Base-by-base conservation (phyloP, 768 basidiomycete genomes). In the Candolleomyces efflorescens region DNA sequence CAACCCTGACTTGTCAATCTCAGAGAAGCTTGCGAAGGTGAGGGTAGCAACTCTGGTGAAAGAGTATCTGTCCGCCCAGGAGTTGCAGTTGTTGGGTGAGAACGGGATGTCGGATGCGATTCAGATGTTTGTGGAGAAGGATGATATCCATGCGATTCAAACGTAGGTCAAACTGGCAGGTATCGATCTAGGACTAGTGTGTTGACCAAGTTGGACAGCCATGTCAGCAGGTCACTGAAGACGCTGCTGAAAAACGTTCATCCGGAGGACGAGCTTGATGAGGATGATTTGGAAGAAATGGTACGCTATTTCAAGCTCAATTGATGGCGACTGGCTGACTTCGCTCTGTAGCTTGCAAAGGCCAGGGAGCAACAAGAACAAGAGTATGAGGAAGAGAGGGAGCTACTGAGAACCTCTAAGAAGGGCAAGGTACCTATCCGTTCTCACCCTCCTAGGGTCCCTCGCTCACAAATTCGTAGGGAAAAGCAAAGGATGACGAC, bases 41-140 rank as follows among this genome's bases (percentile, higher is more conserved):
- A 79, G 92, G 23, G 94, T 99, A 68, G 86, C 87, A 62, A 90
- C 88, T 43, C 81, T 99, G 20, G 97, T 99, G 46, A 82, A 86
- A 68, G 92, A 98, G 72, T 98, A 96, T 69, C 73, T 99, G 48
- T 79, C 86, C 6, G 94, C 92, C 51, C 97, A 98, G 74, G 92
- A 95, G 69, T 73, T 98, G 66, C 94, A 97, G 75, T 73, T 98
- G 52, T 75, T 98, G 17, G 92, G 90, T 1, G 94, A 97, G 73
- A 78, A 80, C 43, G 94, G 89, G 23, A 91, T 99, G 89, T 88
- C 87, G 41, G 91, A 94, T 68, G 97, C 97, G 5, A 94, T 99
- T 53, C 87, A 92, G 75, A 81, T 87, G 71, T 98, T 91, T 72
- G 95, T 99, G 59, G 95, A 98, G 71, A 99, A 99, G 78, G 96